Evolutionary conservation across 192 early-diverging fungal genomes (phyloP).

Genomic region (Chytriomyces sp.): DNA sequence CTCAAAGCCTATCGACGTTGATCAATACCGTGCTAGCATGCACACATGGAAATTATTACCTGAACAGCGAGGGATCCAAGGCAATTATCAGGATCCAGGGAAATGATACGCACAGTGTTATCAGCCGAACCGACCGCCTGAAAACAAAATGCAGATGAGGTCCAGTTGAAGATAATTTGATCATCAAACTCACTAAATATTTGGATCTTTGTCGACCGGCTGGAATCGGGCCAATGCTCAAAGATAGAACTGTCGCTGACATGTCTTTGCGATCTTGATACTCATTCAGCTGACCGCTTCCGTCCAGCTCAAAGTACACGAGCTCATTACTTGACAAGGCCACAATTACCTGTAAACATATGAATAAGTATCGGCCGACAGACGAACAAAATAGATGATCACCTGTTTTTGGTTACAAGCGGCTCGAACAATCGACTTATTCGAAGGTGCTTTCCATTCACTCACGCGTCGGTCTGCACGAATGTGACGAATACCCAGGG

Average conservation of each 20-base stretch:
- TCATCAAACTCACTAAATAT: conserved; percentile 62
- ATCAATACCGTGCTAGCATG: background rate
- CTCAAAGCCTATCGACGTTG: conserved; percentile 61
- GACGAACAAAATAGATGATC: background rate
- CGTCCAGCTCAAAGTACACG: conserved; percentile 94
- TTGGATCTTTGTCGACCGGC: conserved; percentile 72
- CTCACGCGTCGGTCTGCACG: conserved; percentile 83
- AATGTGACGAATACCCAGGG: conserved; percentile 89
- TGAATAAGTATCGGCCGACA: no score
- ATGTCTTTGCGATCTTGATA: conserved; percentile 79
- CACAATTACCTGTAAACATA: conserved; percentile 66
- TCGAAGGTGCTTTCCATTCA: conserved; percentile 90
- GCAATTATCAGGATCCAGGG: conserved; percentile 78
- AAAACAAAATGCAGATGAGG: background rate
- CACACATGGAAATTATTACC: conserved; percentile 12
- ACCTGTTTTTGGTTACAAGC: conserved; percentile 79
- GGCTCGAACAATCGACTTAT: conserved; percentile 74
- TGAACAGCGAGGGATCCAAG: conserved; percentile 78
- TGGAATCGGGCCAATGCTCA: conserved; percentile 82
- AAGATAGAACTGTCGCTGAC: conserved; percentile 68
- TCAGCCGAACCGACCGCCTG: conserved; percentile 90
- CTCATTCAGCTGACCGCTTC: conserved; percentile 81
- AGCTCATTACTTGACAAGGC: conserved; percentile 82
- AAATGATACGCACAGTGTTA: conserved; percentile 86
- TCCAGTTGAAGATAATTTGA: background rate